Percentiles rank a stretch among this genome's conserved stretches.
These are phyloP conservation scores for Pleurotus salmoneostramineus DNA, from an alignment of 768 basidiomycete genomes.

Conservation along the genomic window DNA sequence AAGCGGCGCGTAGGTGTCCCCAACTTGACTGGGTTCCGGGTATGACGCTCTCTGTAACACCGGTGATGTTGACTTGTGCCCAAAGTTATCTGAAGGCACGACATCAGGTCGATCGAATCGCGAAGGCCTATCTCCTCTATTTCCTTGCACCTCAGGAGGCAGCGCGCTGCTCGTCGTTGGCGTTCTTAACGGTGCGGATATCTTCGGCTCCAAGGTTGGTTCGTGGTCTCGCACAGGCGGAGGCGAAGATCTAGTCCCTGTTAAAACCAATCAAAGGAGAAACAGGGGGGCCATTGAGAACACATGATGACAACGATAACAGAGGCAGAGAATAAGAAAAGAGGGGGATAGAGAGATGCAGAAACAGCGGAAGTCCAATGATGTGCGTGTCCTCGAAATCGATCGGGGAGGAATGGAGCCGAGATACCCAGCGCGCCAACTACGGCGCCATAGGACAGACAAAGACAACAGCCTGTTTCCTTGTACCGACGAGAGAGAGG, in stretches of 20 bases:
- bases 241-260: conserved; percentile 42
- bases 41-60: not conserved
- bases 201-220: not conserved
- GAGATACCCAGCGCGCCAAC: conserved; percentile 15
- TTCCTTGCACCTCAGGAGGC: not conserved
- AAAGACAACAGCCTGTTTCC: too few species aligned
- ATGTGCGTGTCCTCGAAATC: conserved; percentile 33
- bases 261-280: conserved; percentile 30
- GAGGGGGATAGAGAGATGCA: conserved; percentile 26
- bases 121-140: not conserved
- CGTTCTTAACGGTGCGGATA: not conserved
- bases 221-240: conserved; percentile 20
- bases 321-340: conserved; percentile 25
- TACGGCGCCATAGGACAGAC: conserved; percentile 1
- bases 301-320: conserved; percentile 23
- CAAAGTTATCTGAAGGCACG: not conserved
- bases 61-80: not conserved
- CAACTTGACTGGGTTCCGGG: not conserved
- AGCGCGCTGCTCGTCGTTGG: not conserved
- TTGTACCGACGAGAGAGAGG: too few species aligned
- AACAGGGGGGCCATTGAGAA: conserved; percentile 28
- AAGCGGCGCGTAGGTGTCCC: not conserved
- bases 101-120: conserved; percentile 5
- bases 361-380: conserved; percentile 34
- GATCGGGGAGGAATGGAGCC: conserved; percentile 26